Conservation (phyloP, 192 early-diverging fungal species). For the Podila minutissima region DNA sequence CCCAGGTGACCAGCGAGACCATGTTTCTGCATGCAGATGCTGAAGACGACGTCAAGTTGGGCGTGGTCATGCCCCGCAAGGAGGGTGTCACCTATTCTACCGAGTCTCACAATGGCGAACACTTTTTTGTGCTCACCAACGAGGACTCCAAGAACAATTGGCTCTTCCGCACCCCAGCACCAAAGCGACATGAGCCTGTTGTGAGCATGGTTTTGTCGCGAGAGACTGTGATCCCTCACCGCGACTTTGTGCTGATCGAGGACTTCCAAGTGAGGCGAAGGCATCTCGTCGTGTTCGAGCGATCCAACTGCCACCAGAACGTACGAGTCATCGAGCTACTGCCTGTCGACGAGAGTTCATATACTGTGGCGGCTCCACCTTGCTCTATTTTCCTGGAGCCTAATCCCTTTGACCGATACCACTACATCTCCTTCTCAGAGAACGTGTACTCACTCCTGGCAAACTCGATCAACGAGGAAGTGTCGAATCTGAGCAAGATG, state of each 20-base stretch:
- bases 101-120: slow-evolving; percentile 58
- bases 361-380: slow-evolving; percentile 18
- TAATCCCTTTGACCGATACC: slow-evolving; percentile 56
- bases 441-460: slow-evolving; percentile 61
- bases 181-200: slow-evolving; percentile 16
- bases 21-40: slow-evolving; percentile 52
- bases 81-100: slow-evolving; percentile 59
- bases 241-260: slow-evolving; percentile 69
- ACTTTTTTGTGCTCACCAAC: slow-evolving; percentile 67
- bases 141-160: slow-evolving; percentile 69
- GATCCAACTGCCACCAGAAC: slow-evolving; percentile 70
- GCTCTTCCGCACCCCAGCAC: slow-evolving; percentile 63
- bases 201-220: slow-evolving; percentile 25
- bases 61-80: slow-evolving; percentile 58
- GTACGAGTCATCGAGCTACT: slow-evolving; percentile 63
- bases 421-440: slow-evolving; percentile 69
- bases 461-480: slow-evolving; percentile 60
- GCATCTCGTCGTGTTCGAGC: slow-evolving; percentile 67
- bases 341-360: not conserved
- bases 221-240: slow-evolving; percentile 66
- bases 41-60: slow-evolving; percentile 24
- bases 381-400: slow-evolving; percentile 21
- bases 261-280: slow-evolving; percentile 63
- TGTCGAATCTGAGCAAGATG: slow-evolving; percentile 58
- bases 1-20: slow-evolving; percentile 68